Evolutionary conservation across 768 basidiomycete genomes (phyloP).

Genomic region (Suillus hirtellus): DNA sequence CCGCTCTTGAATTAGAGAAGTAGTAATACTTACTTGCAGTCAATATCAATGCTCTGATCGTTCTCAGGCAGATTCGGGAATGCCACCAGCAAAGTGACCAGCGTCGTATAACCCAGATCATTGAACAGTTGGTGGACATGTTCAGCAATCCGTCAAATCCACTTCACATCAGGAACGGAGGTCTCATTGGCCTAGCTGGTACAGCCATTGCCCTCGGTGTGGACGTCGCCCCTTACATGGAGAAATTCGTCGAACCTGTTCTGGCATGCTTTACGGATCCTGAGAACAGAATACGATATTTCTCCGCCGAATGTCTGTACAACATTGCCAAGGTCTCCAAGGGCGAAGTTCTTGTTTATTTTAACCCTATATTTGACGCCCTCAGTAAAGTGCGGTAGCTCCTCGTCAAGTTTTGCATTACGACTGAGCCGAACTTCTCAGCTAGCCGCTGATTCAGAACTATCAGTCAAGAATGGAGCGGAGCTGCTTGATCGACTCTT

Average conservation of each 20-base stretch:
- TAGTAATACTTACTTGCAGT: constrained; percentile 31
- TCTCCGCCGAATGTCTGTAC: constrained; percentile 97
- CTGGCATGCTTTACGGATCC: constrained; percentile 91
- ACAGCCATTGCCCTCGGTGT: constrained; percentile 96
- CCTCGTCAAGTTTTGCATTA: constrained; percentile 11
- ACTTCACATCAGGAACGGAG: constrained; percentile 89
- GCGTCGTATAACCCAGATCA: constrained; percentile 79
- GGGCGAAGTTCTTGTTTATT: constrained; percentile 94
- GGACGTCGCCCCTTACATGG: constrained; percentile 92
- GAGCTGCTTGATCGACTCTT: constrained; percentile 95
- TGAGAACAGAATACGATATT: constrained; percentile 94
- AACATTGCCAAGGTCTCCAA: constrained; percentile 98
- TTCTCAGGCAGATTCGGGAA: constrained; percentile 76
- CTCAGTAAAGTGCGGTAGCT: constrained; percentile 76
- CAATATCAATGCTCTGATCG: neutral
- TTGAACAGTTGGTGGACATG: constrained; percentile 94
- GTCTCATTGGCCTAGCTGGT: constrained; percentile 93
- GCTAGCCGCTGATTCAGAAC: constrained; percentile 94
- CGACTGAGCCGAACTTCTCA: constrained; percentile 33
- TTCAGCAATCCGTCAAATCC: constrained; percentile 82
- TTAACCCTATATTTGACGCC: constrained; percentile 98
- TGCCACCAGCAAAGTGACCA: constrained; percentile 81
- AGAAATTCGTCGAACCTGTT: constrained; percentile 86
- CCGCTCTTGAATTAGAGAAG: constrained; percentile 96
- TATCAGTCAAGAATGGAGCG: constrained; percentile 97